Conservation (phyloP, 148 eudicot genomes). For the Cornus kousa region DNA sequence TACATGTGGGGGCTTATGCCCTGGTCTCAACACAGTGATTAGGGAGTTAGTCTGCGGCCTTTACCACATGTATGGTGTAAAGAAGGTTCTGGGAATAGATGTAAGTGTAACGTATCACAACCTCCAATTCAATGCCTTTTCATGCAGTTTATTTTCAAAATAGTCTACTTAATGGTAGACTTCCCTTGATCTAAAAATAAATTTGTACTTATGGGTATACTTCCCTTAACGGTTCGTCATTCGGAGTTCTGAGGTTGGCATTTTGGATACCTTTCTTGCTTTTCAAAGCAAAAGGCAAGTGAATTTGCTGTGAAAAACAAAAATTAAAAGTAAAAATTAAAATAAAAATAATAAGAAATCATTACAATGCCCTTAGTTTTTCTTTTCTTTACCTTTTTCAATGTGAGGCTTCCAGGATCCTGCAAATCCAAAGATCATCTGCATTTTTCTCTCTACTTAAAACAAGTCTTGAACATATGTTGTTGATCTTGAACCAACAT, state of each 20-base stretch:
- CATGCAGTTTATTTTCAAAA: neutral
- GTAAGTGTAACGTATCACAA: conserved; percentile 37
- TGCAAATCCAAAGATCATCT: neutral
- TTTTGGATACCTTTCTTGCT: neutral
- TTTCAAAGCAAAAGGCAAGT: neutral
- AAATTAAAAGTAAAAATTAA: too few species aligned
- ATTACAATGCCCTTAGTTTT: too few species aligned
- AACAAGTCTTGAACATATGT: neutral
- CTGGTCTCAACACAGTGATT: conserved; percentile 90
- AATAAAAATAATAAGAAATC: too few species aligned
- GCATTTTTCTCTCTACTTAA: neutral
- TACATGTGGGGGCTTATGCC: conserved; percentile 88
- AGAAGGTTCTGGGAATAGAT: conserved; percentile 61
- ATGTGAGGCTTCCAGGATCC: neutral
- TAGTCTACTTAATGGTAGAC: neutral
- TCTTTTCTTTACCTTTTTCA: too few species aligned
- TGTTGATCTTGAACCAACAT: neutral
- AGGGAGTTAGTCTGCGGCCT: conserved; percentile 78
- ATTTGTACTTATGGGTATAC: neutral
- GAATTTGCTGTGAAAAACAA: neutral
- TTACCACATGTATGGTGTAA: conserved; percentile 79
- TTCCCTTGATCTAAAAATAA: neutral
- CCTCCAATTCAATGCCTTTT: neutral
- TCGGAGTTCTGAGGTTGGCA: too few species aligned
- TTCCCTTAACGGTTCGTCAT: too few species aligned